Conservation (phyloP, 1,284 basidiomycete genomes). For the Apiotrichum gracile region DNA sequence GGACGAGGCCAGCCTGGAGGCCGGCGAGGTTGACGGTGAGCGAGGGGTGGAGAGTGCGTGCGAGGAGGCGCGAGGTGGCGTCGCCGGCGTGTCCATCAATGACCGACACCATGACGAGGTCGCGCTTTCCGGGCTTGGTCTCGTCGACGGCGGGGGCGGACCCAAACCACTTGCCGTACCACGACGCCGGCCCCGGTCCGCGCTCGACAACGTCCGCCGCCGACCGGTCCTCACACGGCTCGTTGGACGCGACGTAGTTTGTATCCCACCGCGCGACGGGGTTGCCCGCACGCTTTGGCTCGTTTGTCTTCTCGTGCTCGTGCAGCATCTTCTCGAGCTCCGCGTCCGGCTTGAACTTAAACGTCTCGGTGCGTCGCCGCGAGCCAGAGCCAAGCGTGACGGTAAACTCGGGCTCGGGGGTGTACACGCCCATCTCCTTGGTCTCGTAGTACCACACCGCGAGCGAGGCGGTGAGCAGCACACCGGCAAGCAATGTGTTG, state of each 20-base stretch:
- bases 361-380: constrained; percentile 19
- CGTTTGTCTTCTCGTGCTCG: constrained; percentile 23
- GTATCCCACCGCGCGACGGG: constrained; percentile 59
- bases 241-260: constrained; percentile 73
- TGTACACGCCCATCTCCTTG: neutral
- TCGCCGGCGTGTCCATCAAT: constrained; percentile 89
- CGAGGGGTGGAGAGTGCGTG: constrained; percentile 77
- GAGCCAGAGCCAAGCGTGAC: constrained; percentile 8
- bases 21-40: constrained; percentile 68
- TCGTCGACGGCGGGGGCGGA: neutral
- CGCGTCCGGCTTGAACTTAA: constrained; percentile 24
- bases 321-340: constrained; percentile 32
- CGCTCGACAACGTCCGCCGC: constrained; percentile 60
- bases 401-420: constrained; percentile 9
- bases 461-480: constrained; percentile 25
- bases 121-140: constrained; percentile 47
- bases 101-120: constrained; percentile 75
- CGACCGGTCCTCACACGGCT: constrained; percentile 83
- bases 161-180: neutral
- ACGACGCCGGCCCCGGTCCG: constrained; percentile 41
- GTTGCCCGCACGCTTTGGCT: constrained; percentile 26
- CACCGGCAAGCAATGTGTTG: constrained; percentile 23
- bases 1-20: constrained; percentile 47
- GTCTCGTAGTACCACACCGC: constrained; percentile 31
- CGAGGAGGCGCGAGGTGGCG: constrained; percentile 78